A percentile compares a stretch with the other conserved stretches of the same genome.
Conservation (phyloP, 176 grass and related monocot genomes). For the Microstegium vimineum region DNA sequence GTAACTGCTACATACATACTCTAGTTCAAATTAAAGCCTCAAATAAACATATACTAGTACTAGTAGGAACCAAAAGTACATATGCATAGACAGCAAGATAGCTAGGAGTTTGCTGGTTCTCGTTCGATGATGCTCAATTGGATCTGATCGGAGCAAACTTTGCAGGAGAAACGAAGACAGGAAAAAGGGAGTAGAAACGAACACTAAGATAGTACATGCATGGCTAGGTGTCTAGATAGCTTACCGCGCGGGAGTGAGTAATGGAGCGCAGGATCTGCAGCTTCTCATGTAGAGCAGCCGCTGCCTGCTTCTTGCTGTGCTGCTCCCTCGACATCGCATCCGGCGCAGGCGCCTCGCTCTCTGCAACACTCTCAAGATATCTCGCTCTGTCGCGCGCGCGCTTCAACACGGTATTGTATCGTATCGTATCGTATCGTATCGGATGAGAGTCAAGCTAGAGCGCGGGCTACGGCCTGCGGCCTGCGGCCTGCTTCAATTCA, state of each 20-base stretch:
- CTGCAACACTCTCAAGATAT: background rate
- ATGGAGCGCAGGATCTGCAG: conserved; percentile 80
- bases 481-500: background rate
- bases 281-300: conserved; percentile 61
- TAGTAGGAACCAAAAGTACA: background rate
- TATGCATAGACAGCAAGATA: background rate
- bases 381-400: background rate
- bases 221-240: background rate
- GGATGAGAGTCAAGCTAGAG: background rate
- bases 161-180: background rate
- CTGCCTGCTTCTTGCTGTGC: conserved; percentile 64
- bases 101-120: background rate
- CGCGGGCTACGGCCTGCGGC: no score
- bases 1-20: background rate
- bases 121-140: background rate
- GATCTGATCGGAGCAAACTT: background rate
- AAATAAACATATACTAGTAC: background rate
- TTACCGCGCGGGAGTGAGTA: conserved; percentile 82
- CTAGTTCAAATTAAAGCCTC: background rate
- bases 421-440: no score
- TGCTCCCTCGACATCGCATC: conserved; percentile 79
- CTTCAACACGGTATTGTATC: background rate
- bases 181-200: background rate
- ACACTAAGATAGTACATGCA: background rate
- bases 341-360: background rate